Evolutionary conservation across 2,329 filamentous ascomycete genomes (phyloP), one percentile per base, ranked within the genome.

Genomic region (Xylariaceae sp.): DNA sequence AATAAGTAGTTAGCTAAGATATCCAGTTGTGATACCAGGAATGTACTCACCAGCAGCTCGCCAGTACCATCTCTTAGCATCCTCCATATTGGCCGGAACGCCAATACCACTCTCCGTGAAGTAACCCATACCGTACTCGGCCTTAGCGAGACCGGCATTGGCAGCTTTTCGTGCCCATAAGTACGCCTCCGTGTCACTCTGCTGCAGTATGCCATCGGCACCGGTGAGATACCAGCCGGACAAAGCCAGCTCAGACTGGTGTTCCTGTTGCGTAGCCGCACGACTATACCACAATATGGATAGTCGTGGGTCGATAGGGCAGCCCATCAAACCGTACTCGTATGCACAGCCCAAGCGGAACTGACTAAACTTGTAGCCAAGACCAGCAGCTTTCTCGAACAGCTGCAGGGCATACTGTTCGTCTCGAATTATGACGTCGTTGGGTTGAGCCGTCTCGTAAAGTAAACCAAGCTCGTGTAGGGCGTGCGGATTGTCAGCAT

Each of bases 21-120:
- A 11, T 40, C 19, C 6, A 16, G 6, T 16, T 22, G 2, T 13
- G 12, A 44, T 42, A 33, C 1, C 34, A 2, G 16, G 14, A 2
- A 39, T 34, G 46, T 10, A 85, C 90, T 84, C 79, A 97, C 93
- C 89, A 68, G 94, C 94, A 72, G 94, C 92, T 69, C 93, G 82
- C 82, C 92, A 97, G 73, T 99, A 99, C 94, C 94, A 99, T 63
- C 91, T 83, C 78, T 96, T 97, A 18, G 93, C 94, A 73, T 97
- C 94, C 64, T 99, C 94, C 62, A 97, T 65, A 68, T 93, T 95
- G 9, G 88, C 84, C 14, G 87, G 79, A 58, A 90, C 86, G 31
- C 94, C 94, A 62, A 99, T 97, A 12, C 94, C 94, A 45, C 94
- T 87, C 71, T 99, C 94, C 1, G 90, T 95, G 67, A 96, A 97